Evolutionary conservation across 176 grass and related monocot species (phyloP).

Genomic region (Aegilops bicornis): DNA sequence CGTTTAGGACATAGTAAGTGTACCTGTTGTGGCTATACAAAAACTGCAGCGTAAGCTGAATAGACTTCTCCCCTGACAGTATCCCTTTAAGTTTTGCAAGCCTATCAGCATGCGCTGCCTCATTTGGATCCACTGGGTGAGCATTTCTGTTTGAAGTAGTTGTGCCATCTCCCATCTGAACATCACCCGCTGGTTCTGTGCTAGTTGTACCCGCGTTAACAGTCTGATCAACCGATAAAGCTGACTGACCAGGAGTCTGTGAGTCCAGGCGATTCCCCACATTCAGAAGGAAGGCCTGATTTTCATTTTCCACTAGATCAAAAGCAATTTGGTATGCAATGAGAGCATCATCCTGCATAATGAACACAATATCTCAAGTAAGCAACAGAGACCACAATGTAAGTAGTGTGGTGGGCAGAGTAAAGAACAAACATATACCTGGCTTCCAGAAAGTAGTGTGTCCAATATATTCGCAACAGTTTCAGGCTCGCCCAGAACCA

Average conservation of each 20-base stretch:
- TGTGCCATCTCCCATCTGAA: slow-evolving; percentile 74
- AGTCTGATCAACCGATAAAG: slow-evolving; percentile 44
- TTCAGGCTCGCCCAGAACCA: slow-evolving; percentile 87
- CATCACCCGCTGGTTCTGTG: slow-evolving; percentile 59
- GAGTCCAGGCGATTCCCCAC: slow-evolving; percentile 54
- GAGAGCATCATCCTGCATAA: slow-evolving; percentile 84
- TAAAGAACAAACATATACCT: slow-evolving; percentile 49
- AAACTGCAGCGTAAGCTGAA: slow-evolving; percentile 94
- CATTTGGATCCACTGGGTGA: slow-evolving; percentile 58
- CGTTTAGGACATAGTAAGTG: not conserved
- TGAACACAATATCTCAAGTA: slow-evolving; percentile 30
- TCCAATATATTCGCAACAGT: slow-evolving; percentile 80
- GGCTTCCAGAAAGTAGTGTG: slow-evolving; percentile 74
- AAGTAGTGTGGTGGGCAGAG: slow-evolving; percentile 5
- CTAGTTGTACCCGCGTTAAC: slow-evolving; percentile 33
- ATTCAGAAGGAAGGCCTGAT: slow-evolving; percentile 92
- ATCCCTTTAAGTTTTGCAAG: slow-evolving; percentile 90
- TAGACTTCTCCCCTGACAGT: slow-evolving; percentile 91
- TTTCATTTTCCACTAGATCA: slow-evolving; percentile 97
- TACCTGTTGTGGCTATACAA: slow-evolving; percentile 96
- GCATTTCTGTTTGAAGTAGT: slow-evolving; percentile 52
- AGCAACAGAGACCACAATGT: not conserved
- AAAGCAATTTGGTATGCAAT: slow-evolving; percentile 96
- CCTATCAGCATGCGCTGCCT: slow-evolving; percentile 57
- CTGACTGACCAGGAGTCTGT: not conserved